Base-by-base conservation (phyloP, 768 basidiomycete species). In the Mycena floridula region DNA sequence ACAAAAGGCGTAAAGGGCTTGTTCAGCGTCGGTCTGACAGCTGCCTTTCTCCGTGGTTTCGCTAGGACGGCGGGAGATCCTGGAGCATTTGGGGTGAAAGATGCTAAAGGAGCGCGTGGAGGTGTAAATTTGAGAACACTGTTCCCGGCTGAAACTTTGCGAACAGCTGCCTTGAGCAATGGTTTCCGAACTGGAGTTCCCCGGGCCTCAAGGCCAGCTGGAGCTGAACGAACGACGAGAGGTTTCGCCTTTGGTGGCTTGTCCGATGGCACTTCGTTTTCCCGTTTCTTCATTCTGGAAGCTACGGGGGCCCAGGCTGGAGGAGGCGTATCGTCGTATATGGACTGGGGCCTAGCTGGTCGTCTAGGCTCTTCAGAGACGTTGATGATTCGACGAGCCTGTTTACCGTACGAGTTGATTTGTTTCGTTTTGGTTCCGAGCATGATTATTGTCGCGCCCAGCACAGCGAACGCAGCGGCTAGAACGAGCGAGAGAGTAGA, bases 371-470 rank as follows among this genome's bases (percentile, higher is more conserved):
- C 59, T 43, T 64, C 59, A 39, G 69, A 66, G 35, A 66, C 69
- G 46, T 69, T 72, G 52, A 85, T 67, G n/a, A 84, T 70, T 28
- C 83, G 78, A 43, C 73, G 73, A 30, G 68, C 67, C 48, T 82
- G 77, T 51, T 77, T 76, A 18, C 83, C 83, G 52, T 85, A 85
- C 18, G 79, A 65, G 42, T 70, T 74, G 39, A 85, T 73, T 54
- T 81, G 78, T 57, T 81, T 83, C 5, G 83, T 85, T 51, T 69
- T 74, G 46, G 74, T 53, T 21, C 79, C 70, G 15, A 82, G 67
- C 82, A 84, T 83, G 39, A 54, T 40, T 35, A 50, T 42, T 18
- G 56, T 22, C 16, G 44, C 42, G 51, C 49, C 26, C 45, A 48
- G 42, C 44, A 26, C 42, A 57, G 58, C 50, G n/a, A 51, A 55